Evolutionary conservation across 1,284 basidiomycete genomes (phyloP).

Genomic region (Moesziomyces antarcticus): DNA sequence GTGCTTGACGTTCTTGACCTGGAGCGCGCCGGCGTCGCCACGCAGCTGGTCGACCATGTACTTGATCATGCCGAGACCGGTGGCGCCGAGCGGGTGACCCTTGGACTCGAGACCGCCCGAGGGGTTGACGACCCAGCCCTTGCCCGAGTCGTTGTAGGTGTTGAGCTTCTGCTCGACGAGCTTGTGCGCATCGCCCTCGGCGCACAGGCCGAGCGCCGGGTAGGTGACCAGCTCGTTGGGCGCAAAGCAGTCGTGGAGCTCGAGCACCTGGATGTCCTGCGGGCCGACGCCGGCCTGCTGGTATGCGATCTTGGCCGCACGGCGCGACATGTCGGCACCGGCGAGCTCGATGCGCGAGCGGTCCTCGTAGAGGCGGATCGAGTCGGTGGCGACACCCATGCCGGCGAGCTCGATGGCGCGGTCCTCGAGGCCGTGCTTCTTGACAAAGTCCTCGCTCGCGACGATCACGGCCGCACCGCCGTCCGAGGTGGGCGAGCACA

Average conservation of each 20-base stretch:
- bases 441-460: conserved; percentile 84
- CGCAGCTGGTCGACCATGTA: conserved; percentile 77
- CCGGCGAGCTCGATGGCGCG: conserved; percentile 78
- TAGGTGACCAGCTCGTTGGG: conserved; percentile 78
- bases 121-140: conserved; percentile 83
- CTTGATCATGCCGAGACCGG: conserved; percentile 87
- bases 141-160: conserved; percentile 76
- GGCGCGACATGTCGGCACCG: conserved; percentile 75
- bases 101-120: conserved; percentile 86
- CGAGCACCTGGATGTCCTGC: conserved; percentile 82
- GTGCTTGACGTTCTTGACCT: conserved; percentile 79
- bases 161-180: conserved; percentile 82
- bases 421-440: conserved; percentile 79
- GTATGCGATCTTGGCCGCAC: conserved; percentile 78
- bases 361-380: conserved; percentile 58
- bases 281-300: conserved; percentile 77
- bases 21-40: conserved; percentile 69
- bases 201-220: conserved; percentile 81
- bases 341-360: conserved; percentile 61
- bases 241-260: conserved; percentile 86
- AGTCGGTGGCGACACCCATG: conserved; percentile 62
- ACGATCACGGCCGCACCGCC: conserved; percentile 72
- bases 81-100: conserved; percentile 82
- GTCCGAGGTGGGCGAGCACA: conserved; percentile 83
- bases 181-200: conserved; percentile 77